Evolutionary conservation across 1,284 basidiomycete species (phyloP).

Genomic region (Cystobasidium slooffiae): DNA sequence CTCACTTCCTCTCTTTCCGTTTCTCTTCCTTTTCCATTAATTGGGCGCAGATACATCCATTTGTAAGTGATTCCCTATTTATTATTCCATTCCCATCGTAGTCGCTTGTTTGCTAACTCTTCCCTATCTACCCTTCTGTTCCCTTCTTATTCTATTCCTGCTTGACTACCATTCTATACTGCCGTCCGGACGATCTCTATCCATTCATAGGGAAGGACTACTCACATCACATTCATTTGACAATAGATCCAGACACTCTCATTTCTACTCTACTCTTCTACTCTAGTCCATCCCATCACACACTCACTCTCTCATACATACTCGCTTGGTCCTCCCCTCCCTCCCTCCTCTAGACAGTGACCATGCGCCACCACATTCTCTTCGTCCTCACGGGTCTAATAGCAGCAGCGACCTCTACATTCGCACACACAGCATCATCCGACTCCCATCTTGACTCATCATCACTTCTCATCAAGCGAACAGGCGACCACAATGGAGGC

Average conservation of each 20-base stretch:
- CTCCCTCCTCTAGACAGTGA: not conserved
- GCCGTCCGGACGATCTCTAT: too few relatives aligned
- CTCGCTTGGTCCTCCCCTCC: not conserved
- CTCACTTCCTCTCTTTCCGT: not conserved
- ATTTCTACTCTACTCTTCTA: too few relatives aligned
- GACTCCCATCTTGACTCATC: not conserved
- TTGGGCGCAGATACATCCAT: too few relatives aligned
- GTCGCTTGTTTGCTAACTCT: not conserved
- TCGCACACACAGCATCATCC: not conserved
- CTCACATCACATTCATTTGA: not conserved
- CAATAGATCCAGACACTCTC: not conserved
- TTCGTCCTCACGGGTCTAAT: conserved; percentile 15
- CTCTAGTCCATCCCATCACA: not conserved
- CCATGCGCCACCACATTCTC: conserved; percentile 29
- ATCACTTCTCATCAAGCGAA: conserved; percentile 7
- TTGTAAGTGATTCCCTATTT: too few relatives aligned
- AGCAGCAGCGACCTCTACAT: not conserved
- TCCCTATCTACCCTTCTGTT: not conserved
- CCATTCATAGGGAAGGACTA: not conserved
- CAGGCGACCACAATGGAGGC: not conserved
- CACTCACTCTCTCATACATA: conserved; percentile 9
- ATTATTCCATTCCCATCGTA: too few relatives aligned
- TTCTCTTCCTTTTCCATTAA: not conserved
- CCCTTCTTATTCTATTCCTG: conserved; percentile 1
- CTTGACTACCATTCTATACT: not conserved